These are phyloP conservation scores for Tolypocladium endophyticum DNA, from an alignment of 2,329 filamentous ascomycete genomes.

Conservation along the genomic window DNA sequence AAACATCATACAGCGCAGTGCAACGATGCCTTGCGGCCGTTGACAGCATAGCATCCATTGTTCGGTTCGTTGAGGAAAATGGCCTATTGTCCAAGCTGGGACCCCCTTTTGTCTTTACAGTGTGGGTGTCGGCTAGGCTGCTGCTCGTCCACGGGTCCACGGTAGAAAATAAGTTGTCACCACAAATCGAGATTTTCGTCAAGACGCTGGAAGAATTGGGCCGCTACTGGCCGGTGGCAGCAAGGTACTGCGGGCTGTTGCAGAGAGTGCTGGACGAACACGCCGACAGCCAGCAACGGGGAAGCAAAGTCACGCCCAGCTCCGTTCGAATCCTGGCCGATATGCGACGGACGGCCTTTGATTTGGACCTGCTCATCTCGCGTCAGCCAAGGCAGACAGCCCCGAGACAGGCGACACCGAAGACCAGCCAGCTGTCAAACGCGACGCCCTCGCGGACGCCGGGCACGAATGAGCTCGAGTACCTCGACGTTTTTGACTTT, in stretches of 20 bases:
- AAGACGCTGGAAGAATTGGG: conserved; percentile 74
- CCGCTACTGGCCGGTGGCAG: conserved; percentile 74
- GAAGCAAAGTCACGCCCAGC: conserved; percentile 66
- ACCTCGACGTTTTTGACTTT: conserved; percentile 87
- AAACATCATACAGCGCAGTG: conserved; percentile 74
- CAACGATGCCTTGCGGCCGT: conserved; percentile 77
- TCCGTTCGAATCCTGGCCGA: conserved; percentile 81
- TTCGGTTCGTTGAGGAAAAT: conserved; percentile 67
- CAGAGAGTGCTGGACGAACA: conserved; percentile 81
- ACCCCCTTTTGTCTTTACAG: conserved; percentile 81
- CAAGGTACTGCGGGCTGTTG: conserved; percentile 69
- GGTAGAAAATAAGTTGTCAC: conserved; percentile 71
- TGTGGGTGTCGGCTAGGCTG: conserved; percentile 84
- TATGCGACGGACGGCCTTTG: conserved; percentile 84
- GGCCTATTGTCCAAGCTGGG: conserved; percentile 70
- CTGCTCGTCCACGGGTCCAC: conserved; percentile 85
- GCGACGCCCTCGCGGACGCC: conserved; percentile 56
- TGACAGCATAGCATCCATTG: conserved; percentile 68
- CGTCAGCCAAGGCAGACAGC: conserved; percentile 53
- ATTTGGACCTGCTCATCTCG: conserved; percentile 82
- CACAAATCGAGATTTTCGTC: conserved; percentile 72
- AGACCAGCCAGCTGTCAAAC: conserved; percentile 35
- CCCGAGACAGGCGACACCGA: conserved; percentile 8
- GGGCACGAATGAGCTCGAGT: conserved; percentile 75
- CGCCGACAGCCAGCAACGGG: conserved; percentile 63